Evolutionary conservation across 257 asterid species (phyloP), one percentile per base, ranked within the genome.

Genomic region (Solanum peruvianum): DNA sequence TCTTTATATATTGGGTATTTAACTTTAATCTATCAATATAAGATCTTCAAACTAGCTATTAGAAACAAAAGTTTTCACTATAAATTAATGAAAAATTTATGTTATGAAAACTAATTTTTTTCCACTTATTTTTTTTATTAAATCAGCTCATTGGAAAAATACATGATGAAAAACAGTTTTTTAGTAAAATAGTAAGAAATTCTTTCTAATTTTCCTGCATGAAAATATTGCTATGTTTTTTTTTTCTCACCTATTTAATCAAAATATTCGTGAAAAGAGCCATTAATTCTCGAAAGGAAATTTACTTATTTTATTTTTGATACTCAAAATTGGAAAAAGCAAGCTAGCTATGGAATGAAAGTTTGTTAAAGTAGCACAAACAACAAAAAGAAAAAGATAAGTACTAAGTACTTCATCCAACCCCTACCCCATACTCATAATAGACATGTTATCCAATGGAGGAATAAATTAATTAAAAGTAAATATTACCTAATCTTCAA

Each of bases 301-400:
- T 41, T 23, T 77, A 77, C 37, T 77, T 77, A 13, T 76, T 41
- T 76, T 76, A 44, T n/a, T 42, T 42, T n/a, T 76, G 37, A 5
- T 76, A 42, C 58, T 76, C 62, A 42, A 76, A 45, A 64, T 15
- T 25, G 41, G 47, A 86, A 86, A 60, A 47, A 9, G n/a, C 27
- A 16, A 70, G 21, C 25, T 69, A 69, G 14, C 21, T 29, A 29
- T 86, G 86, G 89, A 88, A 87, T 80, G 70, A 37, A 44, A 91
- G 92, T 91, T 90, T 87, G 97, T 92, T 91, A 90, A 90, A 91
- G 93, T 33, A 88, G 76, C 96, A 92, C 89, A 83, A 45, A 60
- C 39, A 83, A 56, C 62, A 18, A 56, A 56, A 56, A 33, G 44
- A 80, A 14, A 23, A 7, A 41, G 60, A 87, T 49, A 45, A 77